Evolutionary conservation across 106 monocot species (phyloP).

Genomic region (Ottelia alismoides): DNA sequence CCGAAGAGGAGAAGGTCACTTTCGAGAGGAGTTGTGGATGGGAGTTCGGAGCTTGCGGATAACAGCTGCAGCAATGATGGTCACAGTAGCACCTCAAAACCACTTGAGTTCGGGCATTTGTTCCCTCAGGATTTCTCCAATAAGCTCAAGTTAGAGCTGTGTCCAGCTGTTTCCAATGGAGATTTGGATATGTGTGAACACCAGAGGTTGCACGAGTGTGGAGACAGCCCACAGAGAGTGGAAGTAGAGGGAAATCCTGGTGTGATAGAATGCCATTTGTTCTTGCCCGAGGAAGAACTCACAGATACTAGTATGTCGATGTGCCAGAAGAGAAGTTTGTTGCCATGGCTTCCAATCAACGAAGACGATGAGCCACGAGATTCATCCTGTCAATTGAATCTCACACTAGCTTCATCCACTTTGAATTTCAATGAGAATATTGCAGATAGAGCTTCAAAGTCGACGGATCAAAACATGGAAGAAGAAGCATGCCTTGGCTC

Average conservation of each 20-base stretch:
- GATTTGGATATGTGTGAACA: slow-evolving; percentile 20
- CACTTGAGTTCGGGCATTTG: no score
- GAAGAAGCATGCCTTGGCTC: slow-evolving; percentile 1
- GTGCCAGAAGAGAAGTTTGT: slow-evolving; percentile 9
- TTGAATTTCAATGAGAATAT: slow-evolving; percentile 30
- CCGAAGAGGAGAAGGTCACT: slow-evolving; percentile 44
- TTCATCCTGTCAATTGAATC: slow-evolving; percentile 44
- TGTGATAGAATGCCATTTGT: no score
- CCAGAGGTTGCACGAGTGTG: slow-evolving; percentile 35
- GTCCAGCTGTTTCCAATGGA: no score
- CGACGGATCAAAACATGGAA: slow-evolving; percentile 4
- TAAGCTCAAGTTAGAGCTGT: no score
- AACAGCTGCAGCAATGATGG: no score
- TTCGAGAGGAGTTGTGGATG: slow-evolving; percentile 11
- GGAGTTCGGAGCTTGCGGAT: no score
- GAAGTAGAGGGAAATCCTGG: neutral
- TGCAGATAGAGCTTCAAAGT: slow-evolving; percentile 4
- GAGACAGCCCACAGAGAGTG: slow-evolving; percentile 14
- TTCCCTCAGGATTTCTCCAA: no score
- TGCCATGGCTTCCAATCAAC: slow-evolving; percentile 7
- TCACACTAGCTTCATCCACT: slow-evolving; percentile 48
- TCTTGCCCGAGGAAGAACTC: no score
- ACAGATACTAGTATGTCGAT: no score
- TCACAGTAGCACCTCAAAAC: no score
- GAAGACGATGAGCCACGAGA: slow-evolving; percentile 31